phyloP scores from a whole-genome alignment of 192 early-diverging fungal species.

The Coemansia sp. region DNA sequence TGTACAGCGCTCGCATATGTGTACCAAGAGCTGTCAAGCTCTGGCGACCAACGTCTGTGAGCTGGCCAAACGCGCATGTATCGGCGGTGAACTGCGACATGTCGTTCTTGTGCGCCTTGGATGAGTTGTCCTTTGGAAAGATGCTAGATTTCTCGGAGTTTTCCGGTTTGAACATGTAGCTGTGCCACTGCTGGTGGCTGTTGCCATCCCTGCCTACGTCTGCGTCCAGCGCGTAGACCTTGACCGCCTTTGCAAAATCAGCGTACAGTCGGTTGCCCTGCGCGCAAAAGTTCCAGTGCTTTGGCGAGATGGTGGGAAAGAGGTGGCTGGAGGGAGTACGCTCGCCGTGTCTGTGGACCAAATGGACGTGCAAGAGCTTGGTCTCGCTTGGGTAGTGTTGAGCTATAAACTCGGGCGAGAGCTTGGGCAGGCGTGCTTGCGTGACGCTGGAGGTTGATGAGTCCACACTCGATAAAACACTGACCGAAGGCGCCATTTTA shows the following conservation, averaged over 20 bases:
- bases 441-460: not conserved
- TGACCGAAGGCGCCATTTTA: not conserved
- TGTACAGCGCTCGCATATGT: conserved; percentile 57
- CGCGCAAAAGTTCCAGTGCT: conserved; percentile 50
- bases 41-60: conserved; percentile 60
- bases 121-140: conserved; percentile 18
- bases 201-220: not conserved
- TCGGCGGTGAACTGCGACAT: conserved; percentile 15
- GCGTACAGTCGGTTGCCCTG: conserved; percentile 24
- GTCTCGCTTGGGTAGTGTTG: conserved; percentile 47
- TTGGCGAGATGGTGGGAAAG: conserved; percentile 20
- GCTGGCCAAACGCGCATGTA: conserved; percentile 56
- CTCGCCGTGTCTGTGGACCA: conserved; percentile 56
- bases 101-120: conserved; percentile 9
- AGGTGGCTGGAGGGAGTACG: conserved; percentile 33
- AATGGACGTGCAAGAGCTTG: conserved; percentile 48
- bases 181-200: conserved; percentile 5
- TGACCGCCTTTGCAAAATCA: conserved; percentile 32
- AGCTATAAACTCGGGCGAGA: conserved; percentile 42
- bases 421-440: conserved; percentile 37
- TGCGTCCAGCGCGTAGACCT: not conserved
- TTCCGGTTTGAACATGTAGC: conserved; percentile 24
- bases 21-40: conserved; percentile 54
- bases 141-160: conserved; percentile 9
- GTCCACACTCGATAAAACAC: conserved; percentile 9